Conservation (phyloP, 495 filamentous ascomycete genomes). For the Hamigera avellanea region DNA sequence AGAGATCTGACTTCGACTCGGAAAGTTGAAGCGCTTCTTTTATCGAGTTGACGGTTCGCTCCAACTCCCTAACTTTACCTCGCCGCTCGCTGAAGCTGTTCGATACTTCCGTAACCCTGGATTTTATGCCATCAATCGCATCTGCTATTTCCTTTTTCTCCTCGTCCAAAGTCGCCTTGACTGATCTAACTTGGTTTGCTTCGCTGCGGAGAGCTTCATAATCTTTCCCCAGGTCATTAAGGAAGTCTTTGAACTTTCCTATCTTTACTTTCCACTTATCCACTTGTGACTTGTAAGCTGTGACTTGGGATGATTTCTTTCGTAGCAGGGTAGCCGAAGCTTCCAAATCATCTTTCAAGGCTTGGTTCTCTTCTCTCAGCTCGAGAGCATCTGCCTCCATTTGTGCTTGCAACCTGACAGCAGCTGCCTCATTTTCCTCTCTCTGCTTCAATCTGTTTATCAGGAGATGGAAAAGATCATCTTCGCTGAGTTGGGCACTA, state of each 20-base stretch:
- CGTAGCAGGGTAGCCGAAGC: constrained; percentile 6
- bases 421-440: constrained; percentile 20
- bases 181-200: constrained; percentile 11
- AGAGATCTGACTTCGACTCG: constrained; percentile 5
- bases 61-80: constrained; percentile 6
- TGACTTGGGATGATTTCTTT: constrained; percentile 9
- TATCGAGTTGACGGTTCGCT: constrained; percentile 6
- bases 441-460: constrained; percentile 21
- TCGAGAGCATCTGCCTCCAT: constrained; percentile 12
- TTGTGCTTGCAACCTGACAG: constrained; percentile 12
- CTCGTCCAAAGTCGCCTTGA: constrained; percentile 9
- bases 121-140: constrained; percentile 13
- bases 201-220: constrained; percentile 21
- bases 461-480: constrained; percentile 26
- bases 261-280: constrained; percentile 24
- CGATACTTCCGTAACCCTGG: constrained; percentile 10
- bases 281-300: constrained; percentile 10
- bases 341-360: constrained; percentile 11
- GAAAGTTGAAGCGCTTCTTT: constrained; percentile 11
- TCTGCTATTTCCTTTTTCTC: constrained; percentile 16
- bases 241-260: constrained; percentile 18
- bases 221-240: constrained; percentile 24
- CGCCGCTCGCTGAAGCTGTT: constrained; percentile 7
- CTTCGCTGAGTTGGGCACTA: constrained; percentile 15
- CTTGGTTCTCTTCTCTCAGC: constrained; percentile 18